Percentiles rank a stretch among this genome's conserved stretches.
phyloP scores from a whole-genome alignment of 805 yeast genomes.

The Metschnikowia kunwiensis region DNA sequence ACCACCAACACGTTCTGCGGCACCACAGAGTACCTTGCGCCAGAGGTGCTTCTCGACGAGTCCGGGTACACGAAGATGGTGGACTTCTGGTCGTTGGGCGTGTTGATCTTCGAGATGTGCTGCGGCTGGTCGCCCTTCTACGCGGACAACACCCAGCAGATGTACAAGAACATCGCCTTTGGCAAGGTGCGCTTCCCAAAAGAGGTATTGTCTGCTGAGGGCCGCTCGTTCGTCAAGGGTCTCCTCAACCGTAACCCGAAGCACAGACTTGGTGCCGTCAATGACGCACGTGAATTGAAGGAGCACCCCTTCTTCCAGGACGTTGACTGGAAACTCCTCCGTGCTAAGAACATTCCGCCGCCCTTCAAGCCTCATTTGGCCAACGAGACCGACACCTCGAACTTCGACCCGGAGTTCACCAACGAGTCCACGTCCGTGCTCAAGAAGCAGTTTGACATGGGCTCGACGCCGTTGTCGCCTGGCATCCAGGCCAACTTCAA shows the following conservation, averaged over 20 bases:
- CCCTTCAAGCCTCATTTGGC: constrained; percentile 93
- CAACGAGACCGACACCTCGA: constrained; percentile 90
- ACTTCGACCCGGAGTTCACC: constrained; percentile 97
- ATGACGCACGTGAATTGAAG: constrained; percentile 89
- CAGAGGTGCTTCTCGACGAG: constrained; percentile 93
- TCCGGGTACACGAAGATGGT: constrained; percentile 98
- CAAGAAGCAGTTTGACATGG: constrained; percentile 60
- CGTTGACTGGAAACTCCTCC: constrained; percentile 82
- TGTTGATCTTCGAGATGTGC: constrained; percentile 96
- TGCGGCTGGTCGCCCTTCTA: constrained; percentile 99
- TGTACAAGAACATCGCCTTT: constrained; percentile 98
- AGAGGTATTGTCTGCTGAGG: constrained; percentile 89
- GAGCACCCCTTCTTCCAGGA: constrained; percentile 91
- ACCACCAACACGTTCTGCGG: constrained; percentile 98
- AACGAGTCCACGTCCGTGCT: constrained; percentile 82
- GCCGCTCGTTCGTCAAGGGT: constrained; percentile 94
- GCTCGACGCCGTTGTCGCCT: constrained; percentile 83
- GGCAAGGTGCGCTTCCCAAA: constrained; percentile 97
- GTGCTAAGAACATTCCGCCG: constrained; percentile 83
- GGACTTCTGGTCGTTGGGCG: constrained; percentile 98
- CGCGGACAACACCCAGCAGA: constrained; percentile 96
- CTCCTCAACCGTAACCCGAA: constrained; percentile 91
- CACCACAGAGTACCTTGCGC: constrained; percentile 96
- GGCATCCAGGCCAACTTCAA: constrained; percentile 95
- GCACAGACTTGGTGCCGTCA: constrained; percentile 87